A percentile compares a stretch with the other conserved stretches of the same genome.
phyloP scores from a whole-genome alignment of 768 basidiomycete genomes.

The Tylopilus plumbeoviolaceoides region DNA sequence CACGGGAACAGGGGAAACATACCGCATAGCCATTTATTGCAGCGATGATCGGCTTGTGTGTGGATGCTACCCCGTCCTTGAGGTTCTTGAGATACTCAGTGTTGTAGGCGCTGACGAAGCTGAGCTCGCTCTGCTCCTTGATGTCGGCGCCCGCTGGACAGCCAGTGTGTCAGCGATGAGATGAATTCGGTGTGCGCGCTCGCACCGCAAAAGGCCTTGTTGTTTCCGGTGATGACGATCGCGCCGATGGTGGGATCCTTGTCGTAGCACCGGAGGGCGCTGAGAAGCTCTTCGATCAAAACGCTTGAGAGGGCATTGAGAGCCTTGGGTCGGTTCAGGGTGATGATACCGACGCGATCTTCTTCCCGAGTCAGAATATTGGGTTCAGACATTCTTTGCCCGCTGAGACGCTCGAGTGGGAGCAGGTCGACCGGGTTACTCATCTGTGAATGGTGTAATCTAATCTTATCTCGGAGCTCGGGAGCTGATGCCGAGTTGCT shows the following conservation, averaged over 20 bases:
- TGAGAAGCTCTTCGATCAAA: slow-evolving; percentile 76
- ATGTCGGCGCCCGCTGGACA: slow-evolving; percentile 85
- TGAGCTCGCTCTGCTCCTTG: slow-evolving; percentile 94
- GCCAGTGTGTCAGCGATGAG: neutral
- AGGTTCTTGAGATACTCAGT: slow-evolving; percentile 41
- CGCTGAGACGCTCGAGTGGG: neutral
- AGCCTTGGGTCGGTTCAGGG: slow-evolving; percentile 81
- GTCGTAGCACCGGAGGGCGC: slow-evolving; percentile 65
- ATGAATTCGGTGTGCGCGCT: no score
- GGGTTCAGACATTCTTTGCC: slow-evolving; percentile 22
- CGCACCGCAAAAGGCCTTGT: slow-evolving; percentile 61
- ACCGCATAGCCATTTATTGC: slow-evolving; percentile 92
- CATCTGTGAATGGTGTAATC: neutral
- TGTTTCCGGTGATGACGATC: slow-evolving; percentile 88
- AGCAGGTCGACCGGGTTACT: neutral
- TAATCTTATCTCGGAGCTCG: slow-evolving; percentile 6
- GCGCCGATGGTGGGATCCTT: slow-evolving; percentile 68
- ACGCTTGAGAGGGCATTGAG: slow-evolving; percentile 82
- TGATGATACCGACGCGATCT: slow-evolving; percentile 49
- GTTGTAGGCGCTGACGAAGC: slow-evolving; percentile 45
- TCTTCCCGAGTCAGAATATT: slow-evolving; percentile 19
- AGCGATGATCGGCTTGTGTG: slow-evolving; percentile 88
- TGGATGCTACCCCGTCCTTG: slow-evolving; percentile 41
- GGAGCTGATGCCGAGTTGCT: neutral
- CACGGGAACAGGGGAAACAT: neutral